These are phyloP conservation scores for Calocybe gambosa DNA, from an alignment of 1,284 basidiomycete genomes.

Conservation along the genomic window DNA sequence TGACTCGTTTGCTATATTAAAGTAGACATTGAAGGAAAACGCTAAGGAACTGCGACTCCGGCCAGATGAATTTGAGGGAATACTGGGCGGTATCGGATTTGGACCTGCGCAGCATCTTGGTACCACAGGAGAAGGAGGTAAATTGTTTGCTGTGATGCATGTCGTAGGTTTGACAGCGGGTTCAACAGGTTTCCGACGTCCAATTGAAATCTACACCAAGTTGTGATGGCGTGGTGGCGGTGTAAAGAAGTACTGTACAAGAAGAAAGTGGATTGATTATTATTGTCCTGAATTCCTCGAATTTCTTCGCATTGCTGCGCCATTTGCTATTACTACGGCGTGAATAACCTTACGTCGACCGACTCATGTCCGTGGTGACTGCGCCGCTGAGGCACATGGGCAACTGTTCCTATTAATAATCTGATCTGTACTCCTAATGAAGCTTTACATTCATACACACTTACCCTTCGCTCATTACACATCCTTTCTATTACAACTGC, in stretches of 20 bases:
- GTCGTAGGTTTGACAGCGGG: not conserved
- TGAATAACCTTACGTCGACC: too few relatives aligned
- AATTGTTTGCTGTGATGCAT: not conserved
- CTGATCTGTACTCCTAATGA: slow-evolving; percentile 6
- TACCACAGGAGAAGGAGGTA: slow-evolving; percentile 43
- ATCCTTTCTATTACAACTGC: not conserved
- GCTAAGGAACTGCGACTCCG: slow-evolving; percentile 47
- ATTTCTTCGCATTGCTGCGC: not conserved
- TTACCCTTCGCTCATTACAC: not conserved
- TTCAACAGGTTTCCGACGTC: slow-evolving; percentile 24
- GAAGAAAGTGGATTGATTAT: too few relatives aligned
- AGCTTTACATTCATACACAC: not conserved
- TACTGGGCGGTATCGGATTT: slow-evolving; percentile 62
- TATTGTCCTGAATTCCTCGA: too few relatives aligned
- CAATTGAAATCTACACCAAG: slow-evolving; percentile 25
- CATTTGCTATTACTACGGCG: not conserved
- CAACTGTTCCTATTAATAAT: slow-evolving; percentile 10
- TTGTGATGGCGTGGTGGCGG: not conserved
- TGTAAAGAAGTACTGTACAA: not conserved
- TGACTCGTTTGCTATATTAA: not conserved
- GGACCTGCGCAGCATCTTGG: slow-evolving; percentile 43
- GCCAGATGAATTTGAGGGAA: slow-evolving; percentile 52
- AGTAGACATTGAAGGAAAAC: slow-evolving; percentile 53
- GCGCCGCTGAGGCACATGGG: not conserved
- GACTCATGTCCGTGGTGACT: not conserved